Conservation (phyloP, 2,329 filamentous ascomycete genomes). For the Aspergillus ochraceoroseus region DNA sequence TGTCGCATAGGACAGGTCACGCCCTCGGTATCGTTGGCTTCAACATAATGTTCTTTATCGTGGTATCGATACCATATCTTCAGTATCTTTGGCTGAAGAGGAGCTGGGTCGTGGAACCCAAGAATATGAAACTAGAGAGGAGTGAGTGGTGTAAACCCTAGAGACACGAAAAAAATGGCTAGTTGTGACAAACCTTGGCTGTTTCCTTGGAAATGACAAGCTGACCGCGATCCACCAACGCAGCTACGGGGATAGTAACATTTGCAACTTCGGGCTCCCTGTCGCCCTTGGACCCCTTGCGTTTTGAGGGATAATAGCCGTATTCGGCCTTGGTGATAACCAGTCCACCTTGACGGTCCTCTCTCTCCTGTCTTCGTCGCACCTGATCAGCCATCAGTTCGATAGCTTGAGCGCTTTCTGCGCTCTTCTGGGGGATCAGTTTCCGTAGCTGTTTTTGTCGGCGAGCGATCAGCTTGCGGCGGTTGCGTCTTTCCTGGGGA, state of each 20-base stretch:
- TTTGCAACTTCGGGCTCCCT: constrained; percentile 32
- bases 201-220: constrained; percentile 35
- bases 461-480: constrained; percentile 32
- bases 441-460: constrained; percentile 38
- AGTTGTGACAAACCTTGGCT: constrained; percentile 32
- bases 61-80: constrained; percentile 43
- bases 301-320: constrained; percentile 33
- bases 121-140: constrained; percentile 37
- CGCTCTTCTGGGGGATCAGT: constrained; percentile 33
- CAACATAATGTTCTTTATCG: constrained; percentile 37
- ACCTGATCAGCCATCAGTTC: constrained; percentile 42
- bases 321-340: constrained; percentile 42
- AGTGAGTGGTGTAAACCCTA: constrained; percentile 20
- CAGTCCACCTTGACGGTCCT: constrained; percentile 35
- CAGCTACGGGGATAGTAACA: constrained; percentile 44
- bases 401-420: constrained; percentile 39
- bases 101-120: constrained; percentile 44
- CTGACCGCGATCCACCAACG: constrained; percentile 42
- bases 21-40: constrained; percentile 36
- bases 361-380: constrained; percentile 35
- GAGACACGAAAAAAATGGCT: neutral
- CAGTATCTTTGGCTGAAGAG: constrained; percentile 39
- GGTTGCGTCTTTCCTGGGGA: constrained; percentile 35
- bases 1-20: constrained; percentile 39
- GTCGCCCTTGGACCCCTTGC: constrained; percentile 20